Conservation (phyloP, 2,329 filamentous ascomycete species). For the Cladorrhinum sp. region DNA sequence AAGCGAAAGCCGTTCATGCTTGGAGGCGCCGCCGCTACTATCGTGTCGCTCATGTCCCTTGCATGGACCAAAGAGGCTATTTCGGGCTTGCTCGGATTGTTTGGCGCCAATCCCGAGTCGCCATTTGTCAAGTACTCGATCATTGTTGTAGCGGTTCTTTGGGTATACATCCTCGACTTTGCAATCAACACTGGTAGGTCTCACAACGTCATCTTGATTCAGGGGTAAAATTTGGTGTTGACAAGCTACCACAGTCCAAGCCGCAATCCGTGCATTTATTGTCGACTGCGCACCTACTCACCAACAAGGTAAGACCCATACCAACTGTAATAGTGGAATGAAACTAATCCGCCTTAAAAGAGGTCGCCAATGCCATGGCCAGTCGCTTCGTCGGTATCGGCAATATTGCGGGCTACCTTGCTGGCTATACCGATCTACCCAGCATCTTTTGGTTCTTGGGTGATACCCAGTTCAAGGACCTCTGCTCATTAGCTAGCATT, state of each 20-base stretch:
- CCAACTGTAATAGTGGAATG: background rate
- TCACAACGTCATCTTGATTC: background rate
- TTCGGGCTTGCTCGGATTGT: slow-evolving; percentile 62
- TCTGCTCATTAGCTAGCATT: slow-evolving; percentile 80
- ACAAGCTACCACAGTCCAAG: slow-evolving; percentile 62
- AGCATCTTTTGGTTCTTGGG: slow-evolving; percentile 75
- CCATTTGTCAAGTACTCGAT: slow-evolving; percentile 60
- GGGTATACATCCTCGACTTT: slow-evolving; percentile 90
- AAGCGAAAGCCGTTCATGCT: slow-evolving; percentile 81
- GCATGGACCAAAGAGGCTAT: slow-evolving; percentile 75
- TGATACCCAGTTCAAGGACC: slow-evolving; percentile 85
- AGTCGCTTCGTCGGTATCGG: slow-evolving; percentile 81
- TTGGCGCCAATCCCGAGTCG: slow-evolving; percentile 67
- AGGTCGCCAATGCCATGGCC: slow-evolving; percentile 91
- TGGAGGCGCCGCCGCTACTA: slow-evolving; percentile 63
- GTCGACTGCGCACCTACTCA: slow-evolving; percentile 89
- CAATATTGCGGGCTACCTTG: slow-evolving; percentile 86
- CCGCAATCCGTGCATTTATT: slow-evolving; percentile 85
- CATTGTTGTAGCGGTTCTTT: slow-evolving; percentile 76
- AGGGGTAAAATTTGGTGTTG: background rate
- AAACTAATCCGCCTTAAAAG: slow-evolving; percentile 36
- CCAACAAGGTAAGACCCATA: slow-evolving; percentile 61
- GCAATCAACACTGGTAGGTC: slow-evolving; percentile 81
- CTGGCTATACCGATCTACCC: slow-evolving; percentile 79
- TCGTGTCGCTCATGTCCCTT: slow-evolving; percentile 64